Base-by-base conservation (phyloP, 2,329 filamentous ascomycete genomes). In the Alternaria tenuissima region DNA sequence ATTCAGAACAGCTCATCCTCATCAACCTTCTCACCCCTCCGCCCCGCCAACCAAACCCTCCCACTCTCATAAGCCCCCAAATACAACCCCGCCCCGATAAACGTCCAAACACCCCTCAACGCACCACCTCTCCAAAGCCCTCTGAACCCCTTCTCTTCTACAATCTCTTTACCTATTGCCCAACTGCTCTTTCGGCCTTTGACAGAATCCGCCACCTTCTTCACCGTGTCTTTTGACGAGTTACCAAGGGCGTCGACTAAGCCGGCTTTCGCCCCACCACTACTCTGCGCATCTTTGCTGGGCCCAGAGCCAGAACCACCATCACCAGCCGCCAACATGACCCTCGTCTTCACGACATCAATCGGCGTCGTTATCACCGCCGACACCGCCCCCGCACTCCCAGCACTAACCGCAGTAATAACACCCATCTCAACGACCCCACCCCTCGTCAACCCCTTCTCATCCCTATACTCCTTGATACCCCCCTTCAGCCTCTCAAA, bases 341-440 rank as follows among this genome's bases (percentile, higher is more conserved):
- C 91, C 51, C 92, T 82, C 65, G 93, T 96, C 82, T 97, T 96
- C 24, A 97, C 86, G 9, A 96, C 92, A 77, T 97, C 94, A 56
- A 93, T 88, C 0, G 94, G 94, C 52, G 93, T 96, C 1, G 93
- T 97, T n/a, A 95, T 76, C 9, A 91, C 85, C 1, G 93, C 91
- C 0, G 93, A 89, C 8, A 94, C 77, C 6, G 88, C 87, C 0
- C 93, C 93, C 0, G 93, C 91, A 16, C 85, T 77, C 2, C 89
- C 92, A 0, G 93, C 93, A 72, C 91, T 91, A 4, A 86, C 58
- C 0, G 90, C 92, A 1, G 92, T 95, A 43, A 94, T 86, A 2
- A 86, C 58, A 0, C 88, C 91, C 24, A 89, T 89, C 78, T 94
- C 90, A 5, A 87, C 65, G 14, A 95, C 72, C 0, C 72, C 79